Conservation (phyloP, 352 stramenopile genomes). For the Thraustochytrium sp. region DNA sequence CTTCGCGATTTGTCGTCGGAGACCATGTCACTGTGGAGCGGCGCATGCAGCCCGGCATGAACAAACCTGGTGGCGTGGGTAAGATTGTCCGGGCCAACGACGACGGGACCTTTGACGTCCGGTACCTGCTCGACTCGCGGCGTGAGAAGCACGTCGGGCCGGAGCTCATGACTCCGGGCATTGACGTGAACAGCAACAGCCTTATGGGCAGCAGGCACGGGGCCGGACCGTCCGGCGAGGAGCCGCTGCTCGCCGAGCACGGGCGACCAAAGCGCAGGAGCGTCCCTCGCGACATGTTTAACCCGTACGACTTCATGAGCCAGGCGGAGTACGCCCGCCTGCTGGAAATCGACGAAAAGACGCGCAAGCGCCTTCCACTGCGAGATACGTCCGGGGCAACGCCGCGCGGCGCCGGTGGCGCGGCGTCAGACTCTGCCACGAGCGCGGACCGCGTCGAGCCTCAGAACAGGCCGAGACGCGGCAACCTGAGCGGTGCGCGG, state of each 20-base stretch:
- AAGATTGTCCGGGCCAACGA: neutral
- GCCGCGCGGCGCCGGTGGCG: no score
- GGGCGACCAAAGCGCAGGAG: neutral
- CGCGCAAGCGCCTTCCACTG: neutral
- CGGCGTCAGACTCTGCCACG: no score
- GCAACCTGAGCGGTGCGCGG: no score
- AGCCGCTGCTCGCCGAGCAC: neutral
- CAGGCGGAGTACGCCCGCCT: neutral
- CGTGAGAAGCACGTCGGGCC: neutral
- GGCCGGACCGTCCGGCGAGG: neutral
- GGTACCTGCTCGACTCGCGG: neutral
- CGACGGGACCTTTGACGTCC: conserved; percentile 3
- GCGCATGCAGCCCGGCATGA: conserved; percentile 11
- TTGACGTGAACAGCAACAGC: conserved; percentile 5
- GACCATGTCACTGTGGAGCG: neutral
- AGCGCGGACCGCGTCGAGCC: no score
- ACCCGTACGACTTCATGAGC: neutral
- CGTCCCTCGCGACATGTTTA: neutral
- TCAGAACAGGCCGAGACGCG: no score
- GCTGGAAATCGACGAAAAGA: neutral
- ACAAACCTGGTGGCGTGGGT: neutral
- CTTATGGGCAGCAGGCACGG: neutral
- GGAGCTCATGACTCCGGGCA: neutral
- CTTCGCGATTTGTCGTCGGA: neutral
- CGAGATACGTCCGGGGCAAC: no score